Evolutionary conservation across 2,329 filamentous ascomycete species (phyloP), one percentile per base, ranked within the genome.

Genomic region (Mariannaea elegans): DNA sequence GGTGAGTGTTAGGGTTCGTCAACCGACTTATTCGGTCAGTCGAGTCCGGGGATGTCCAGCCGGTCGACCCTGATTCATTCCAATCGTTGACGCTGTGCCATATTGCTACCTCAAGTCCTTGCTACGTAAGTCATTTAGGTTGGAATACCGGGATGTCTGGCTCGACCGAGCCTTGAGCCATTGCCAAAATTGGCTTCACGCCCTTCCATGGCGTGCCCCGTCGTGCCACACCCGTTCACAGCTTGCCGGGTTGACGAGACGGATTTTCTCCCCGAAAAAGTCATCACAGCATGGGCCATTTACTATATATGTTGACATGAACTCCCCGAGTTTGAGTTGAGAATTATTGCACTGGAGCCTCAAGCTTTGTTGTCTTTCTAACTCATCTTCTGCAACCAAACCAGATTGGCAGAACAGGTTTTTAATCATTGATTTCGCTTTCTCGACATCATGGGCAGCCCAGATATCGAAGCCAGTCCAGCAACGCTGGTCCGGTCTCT

Each of bases 381-480:
- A 14, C 32, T 14, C 16, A n/a, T n/a, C n/a, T n/a, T n/a, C n/a
- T n/a, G n/a, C n/a, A n/a, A n/a, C n/a, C n/a, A n/a, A n/a, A n/a
- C n/a, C n/a, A n/a, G n/a, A n/a, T n/a, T 21, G 31, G 29, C 41
- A 23, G 7, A 36, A 27, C 14, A 4, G 27, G n/a, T 19, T 18
- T 41, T 5, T 14, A 18, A 41, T 19, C 38, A n/a, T 34, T 44
- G 31, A 12, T 46, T 42, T n/a, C 18, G 4, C 23, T 27, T 14
- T 7, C 44, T 6, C 24, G 9, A 27, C 41, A 60, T 50, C 24
- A 68, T 71, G 69, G 69, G 65, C 41, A 69, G 62, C 39, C 62
- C 64, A 29, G 71, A 74, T 56, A 71, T 76, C 45, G 70, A 75
- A 56, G 59, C 73, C 16, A 67, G 58, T 41, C 66, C 63, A 59